Conservation (phyloP, 345 rosid genomes). For the Chamaenerion angustifolium region DNA sequence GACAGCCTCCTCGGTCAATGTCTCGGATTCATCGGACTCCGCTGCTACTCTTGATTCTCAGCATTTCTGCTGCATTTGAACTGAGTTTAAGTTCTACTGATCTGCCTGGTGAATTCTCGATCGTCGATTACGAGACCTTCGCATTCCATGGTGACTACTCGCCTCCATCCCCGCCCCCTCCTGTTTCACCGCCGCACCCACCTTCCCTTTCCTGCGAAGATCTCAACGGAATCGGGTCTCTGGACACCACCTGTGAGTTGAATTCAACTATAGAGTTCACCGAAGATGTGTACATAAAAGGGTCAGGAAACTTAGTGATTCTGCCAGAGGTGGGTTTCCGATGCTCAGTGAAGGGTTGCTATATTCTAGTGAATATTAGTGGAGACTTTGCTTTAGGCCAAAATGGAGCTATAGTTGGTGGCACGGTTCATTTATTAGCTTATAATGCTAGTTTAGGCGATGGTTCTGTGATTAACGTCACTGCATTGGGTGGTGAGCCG, state of each 20-base stretch:
- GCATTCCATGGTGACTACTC: constrained; percentile 4
- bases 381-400: constrained; percentile 30
- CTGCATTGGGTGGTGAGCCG: constrained; percentile 45
- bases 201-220: constrained; percentile 42
- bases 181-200: constrained; percentile 30
- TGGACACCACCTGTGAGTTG: constrained; percentile 36
- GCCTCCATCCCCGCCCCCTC: constrained; percentile 12
- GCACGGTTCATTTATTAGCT: constrained; percentile 31
- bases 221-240: constrained; percentile 42
- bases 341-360: constrained; percentile 34
- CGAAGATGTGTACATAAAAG: constrained; percentile 35
- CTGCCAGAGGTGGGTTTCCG: constrained; percentile 26
- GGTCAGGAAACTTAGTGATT: constrained; percentile 34
- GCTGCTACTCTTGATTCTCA: not conserved
- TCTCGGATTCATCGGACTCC: too few relatives aligned
- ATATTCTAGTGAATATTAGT: constrained; percentile 31
- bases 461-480: constrained; percentile 34
- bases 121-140: not conserved
- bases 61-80: not conserved
- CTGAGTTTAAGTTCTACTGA: not conserved
- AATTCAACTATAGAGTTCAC: constrained; percentile 28
- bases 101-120: not conserved
- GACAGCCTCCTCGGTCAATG: too few relatives aligned
- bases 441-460: constrained; percentile 19
- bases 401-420: constrained; percentile 19